Base-by-base conservation (phyloP, 140 eudicot species). In the Oenanthe javanica region DNA sequence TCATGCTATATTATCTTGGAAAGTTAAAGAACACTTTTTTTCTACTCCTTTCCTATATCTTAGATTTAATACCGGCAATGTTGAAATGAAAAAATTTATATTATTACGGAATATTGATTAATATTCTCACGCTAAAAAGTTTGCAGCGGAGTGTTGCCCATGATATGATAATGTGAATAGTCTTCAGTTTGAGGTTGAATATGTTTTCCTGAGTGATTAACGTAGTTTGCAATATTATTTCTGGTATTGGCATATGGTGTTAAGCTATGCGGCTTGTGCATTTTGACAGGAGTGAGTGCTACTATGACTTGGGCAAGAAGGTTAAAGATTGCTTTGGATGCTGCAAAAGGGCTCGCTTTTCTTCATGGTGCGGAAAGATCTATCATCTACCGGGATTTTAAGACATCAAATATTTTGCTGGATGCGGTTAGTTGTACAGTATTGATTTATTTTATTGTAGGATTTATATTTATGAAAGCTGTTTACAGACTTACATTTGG, bases 311-410 rank as follows among this genome's bases (percentile, higher is more conserved):
- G 99, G 99, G 88, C 93, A 64, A 86, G 89, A 81, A 86, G 99
- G 79, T 80, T 95, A 89, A 95, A 92, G 90, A 89, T 95, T 84
- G 97, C 96, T 75, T 85, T 92, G 77, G 97, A 95, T 84, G 97
- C 96, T 84, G 99, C 99, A 83, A 95, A 84, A 83, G 99, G 99
- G 85, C 99, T 95, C 81, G 97, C 93, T 86, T 95, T 90, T 89
- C 99, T 95, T 84, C 99, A 95, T 86, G 92, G 87, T 81, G 97
- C 95, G 50, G 99, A 95, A 85, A 87, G 91, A 75, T 88, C 94
- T 46, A 88, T 95, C 61, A 95, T 95, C 70, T 95, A 95, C 83
- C 88, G 99, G 61, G 99, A 95, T 84, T 90, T 95, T 79, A 95
- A 95, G 88, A 92, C 99, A 77, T 90, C 97, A 77, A 95, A 95